phyloP scores from a whole-genome alignment of 2,329 filamentous ascomycete species.

The Xylaria sp. region DNA sequence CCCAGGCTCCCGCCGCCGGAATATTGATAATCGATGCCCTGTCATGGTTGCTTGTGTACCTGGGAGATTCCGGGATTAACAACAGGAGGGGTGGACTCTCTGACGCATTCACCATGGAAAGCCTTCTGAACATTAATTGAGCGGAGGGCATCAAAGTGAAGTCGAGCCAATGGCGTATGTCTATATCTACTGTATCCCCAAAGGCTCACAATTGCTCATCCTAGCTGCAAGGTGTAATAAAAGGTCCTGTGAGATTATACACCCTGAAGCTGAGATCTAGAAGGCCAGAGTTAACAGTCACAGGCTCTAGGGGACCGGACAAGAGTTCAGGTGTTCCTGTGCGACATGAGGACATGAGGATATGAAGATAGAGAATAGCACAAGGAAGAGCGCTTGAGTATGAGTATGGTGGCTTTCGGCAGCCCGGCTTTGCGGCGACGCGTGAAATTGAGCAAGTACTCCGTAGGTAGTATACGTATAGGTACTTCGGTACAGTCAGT shows the following conservation, averaged over 20 bases:
- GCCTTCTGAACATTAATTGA: neutral
- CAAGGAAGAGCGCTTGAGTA: neutral
- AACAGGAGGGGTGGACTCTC: neutral
- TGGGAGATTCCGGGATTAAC: neutral
- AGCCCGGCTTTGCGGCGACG: conserved; percentile 15
- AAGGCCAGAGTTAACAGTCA: neutral
- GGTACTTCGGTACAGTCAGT: neutral
- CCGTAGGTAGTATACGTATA: no score
- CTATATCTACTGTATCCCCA: neutral
- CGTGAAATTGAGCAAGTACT: conserved; percentile 20
- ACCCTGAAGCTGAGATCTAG: neutral
- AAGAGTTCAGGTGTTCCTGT: neutral
- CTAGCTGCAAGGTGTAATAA: neutral
- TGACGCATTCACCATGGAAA: conserved; percentile 1
- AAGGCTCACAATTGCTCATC: conserved; percentile 6
- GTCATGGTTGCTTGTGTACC: conserved; percentile 20
- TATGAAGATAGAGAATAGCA: neutral
- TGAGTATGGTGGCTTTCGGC: conserved; percentile 5
- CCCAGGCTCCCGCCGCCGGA: neutral
- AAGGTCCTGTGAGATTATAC: neutral
- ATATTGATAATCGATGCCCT: conserved; percentile 10
- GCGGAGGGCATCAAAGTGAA: conserved; percentile 1
- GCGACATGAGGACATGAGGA: neutral
- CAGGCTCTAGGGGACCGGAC: neutral
- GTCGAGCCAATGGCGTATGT: conserved; percentile 8